Base-by-base conservation (phyloP, 345 rosid species). In the Aquilaria sinensis region DNA sequence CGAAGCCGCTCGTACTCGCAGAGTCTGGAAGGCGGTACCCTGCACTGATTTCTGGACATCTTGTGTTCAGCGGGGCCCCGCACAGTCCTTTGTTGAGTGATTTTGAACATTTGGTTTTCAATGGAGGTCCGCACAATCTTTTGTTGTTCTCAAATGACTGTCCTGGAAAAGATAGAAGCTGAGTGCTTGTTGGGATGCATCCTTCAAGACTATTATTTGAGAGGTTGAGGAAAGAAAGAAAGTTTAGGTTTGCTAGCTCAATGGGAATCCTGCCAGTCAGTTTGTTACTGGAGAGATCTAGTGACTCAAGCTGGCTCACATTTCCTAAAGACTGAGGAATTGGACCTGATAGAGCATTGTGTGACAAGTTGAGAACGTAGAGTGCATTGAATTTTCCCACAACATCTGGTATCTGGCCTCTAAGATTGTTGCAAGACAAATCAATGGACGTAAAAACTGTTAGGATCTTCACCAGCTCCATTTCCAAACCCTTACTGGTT, bases 381-480 rank as follows among this genome's bases (percentile, higher is more conserved):
- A 81, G 72, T 4, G 71, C 67, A 29, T 48, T 56, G 9, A 82
- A 61, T 1, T 5, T 41, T 55, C 70, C 73, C 0, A 78, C 6
- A 31, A 60, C 65, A 0, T 60, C 63, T 30, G 76, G 87, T 49
- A 80, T 64, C 8, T 14, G 49, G 41, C 79, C 86, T 23, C 57
- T 23, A 33, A 77, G 59, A 0, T 54, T 49, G 63, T 77, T 77
- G 58, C 58, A 9, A 14, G 81, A 65, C 3, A 77, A n/a, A 31
- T 77, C 85, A 9, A 81, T 66, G 23, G 75, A 67, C 5, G 82
- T 77, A 61, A 79, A 81, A 2, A 76, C 0, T 2, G 74, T 72
- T 34, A 77, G 77, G 66, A 83, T 79, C 69, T 86, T 86, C 41
- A 23, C 37, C 0, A 80, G 51, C 67, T 78, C 72, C 70, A 83